Base-by-base conservation (phyloP, 257 asterid genomes). In the Nicotiana undulata region DNA sequence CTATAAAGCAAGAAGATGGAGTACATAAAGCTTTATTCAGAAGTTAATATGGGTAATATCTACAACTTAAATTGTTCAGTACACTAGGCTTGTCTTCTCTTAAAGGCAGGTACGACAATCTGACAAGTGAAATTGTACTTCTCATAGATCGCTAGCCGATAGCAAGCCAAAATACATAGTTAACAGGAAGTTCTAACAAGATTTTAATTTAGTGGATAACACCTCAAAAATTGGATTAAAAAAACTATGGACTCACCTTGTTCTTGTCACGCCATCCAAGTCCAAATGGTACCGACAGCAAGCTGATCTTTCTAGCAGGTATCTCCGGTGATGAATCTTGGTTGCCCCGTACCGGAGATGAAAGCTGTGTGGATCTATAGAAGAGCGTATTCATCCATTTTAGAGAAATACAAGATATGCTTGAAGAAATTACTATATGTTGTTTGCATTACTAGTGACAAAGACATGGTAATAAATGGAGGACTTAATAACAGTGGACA, bases 181-280 rank as follows among this genome's bases (percentile, higher is more conserved):
- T 68, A 22, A 68, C 58, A 68, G 46, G 58, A 68, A n/a, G 20
- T 52, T 40, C 44, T 40, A 31, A 40, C 16, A 40, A 40, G 40
- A 44, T 12, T 11, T 55, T 67, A 37, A 37, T 26, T 40, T 40
- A 68, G 77, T 28, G 1, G 1, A 46, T 18, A 31, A 64, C 74
- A 24, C 49, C 60, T 80, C 40, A 63, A 63, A 63, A 63, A 51
- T 55, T 80, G 46, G 80, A 63, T 3, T 9, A 2, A 18, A 44
- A 9, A 40, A 63, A 4, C 29, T 22, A 40, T 10, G 58, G 77
- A 81, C 91, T 86, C 81, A 90, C 98, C 98, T 95, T 95, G 89
- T 90, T 95, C 88, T 88, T 87, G 75, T 95, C 98, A n/a, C 97
- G 91, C 98, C 98, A 93, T 59, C 96, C 92, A 63, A 93, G 88